Evolutionary conservation across 306 rosid species (phyloP).

Genomic region (Luffa aegyptiaca): DNA sequence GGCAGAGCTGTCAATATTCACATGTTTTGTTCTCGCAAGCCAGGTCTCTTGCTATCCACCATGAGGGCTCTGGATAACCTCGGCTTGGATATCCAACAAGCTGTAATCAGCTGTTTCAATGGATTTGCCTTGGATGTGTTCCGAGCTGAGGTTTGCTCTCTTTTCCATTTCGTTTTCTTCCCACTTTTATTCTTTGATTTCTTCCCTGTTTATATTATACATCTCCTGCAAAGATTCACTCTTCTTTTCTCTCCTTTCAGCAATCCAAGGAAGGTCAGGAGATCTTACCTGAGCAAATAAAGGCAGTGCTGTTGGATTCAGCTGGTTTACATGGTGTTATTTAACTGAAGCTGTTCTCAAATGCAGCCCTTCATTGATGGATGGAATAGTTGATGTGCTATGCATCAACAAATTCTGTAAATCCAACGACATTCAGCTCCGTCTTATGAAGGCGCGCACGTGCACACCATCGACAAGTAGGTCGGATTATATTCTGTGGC

Average conservation of each 20-base stretch:
- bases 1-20: slow-evolving; percentile 95
- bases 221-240: background rate
- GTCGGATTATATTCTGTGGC: background rate
- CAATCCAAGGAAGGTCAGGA: slow-evolving; percentile 92
- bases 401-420: background rate
- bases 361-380: background rate
- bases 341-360: slow-evolving; percentile 14
- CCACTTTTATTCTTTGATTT: background rate
- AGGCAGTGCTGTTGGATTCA: slow-evolving; percentile 74
- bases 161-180: background rate
- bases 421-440: background rate
- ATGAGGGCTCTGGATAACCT: slow-evolving; percentile 85
- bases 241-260: slow-evolving; percentile 22
- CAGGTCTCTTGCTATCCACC: slow-evolving; percentile 85
- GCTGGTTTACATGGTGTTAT: slow-evolving; percentile 58
- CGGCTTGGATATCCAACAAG: slow-evolving; percentile 94
- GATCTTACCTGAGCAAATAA: slow-evolving; percentile 70
- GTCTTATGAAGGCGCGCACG: background rate
- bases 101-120: slow-evolving; percentile 95
- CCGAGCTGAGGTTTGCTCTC: slow-evolving; percentile 75
- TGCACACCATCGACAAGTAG: background rate
- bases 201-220: background rate
- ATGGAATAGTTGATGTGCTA: background rate
- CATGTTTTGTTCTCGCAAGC: slow-evolving; percentile 87
- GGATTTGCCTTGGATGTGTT: slow-evolving; percentile 94